A percentile compares a stretch with the other conserved stretches of the same genome.
These are phyloP conservation scores for Pichia ethanolica DNA, from an alignment of 805 yeast genomes.

Conservation along the genomic window DNA sequence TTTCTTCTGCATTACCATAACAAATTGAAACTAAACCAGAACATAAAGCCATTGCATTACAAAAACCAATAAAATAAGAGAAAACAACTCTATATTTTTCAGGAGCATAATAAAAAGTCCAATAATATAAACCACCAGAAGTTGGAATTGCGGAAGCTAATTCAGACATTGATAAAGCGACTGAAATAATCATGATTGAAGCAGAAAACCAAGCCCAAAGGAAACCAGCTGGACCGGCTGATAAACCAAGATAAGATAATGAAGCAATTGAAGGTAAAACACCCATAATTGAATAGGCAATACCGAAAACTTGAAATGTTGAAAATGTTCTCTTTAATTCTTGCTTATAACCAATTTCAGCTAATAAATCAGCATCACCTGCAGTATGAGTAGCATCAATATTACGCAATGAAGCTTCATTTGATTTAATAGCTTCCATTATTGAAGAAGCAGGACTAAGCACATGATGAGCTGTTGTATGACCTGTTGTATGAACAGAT, in stretches of 20 bases:
- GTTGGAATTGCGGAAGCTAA: conserved; percentile 67
- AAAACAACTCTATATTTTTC: conserved; percentile 41
- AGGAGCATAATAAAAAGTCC: conserved; percentile 65
- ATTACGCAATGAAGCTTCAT: conserved; percentile 22
- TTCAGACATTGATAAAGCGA: conserved; percentile 61
- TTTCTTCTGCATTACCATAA: conserved; percentile 59
- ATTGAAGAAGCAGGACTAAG: conserved; percentile 13
- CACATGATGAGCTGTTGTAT: conserved; percentile 5
- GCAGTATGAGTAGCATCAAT: conserved; percentile 23
- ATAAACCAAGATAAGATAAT: conserved; percentile 42
- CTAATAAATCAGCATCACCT: conserved; percentile 32
- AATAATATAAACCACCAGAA: conserved; percentile 65
- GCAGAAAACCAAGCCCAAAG: conserved; percentile 71
- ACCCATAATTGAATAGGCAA: conserved; percentile 70
- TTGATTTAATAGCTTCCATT: conserved; percentile 15
- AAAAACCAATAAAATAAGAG: conserved; percentile 58
- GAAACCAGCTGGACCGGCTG: conserved; percentile 57
- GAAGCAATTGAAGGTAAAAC: conserved; percentile 59
- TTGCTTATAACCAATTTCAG: conserved; percentile 63
- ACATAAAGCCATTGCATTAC: conserved; percentile 59
- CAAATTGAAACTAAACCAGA: conserved; percentile 62
- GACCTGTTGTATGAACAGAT: neutral
- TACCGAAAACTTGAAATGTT: conserved; percentile 59
- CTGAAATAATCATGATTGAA: conserved; percentile 43
- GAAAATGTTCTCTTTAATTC: conserved; percentile 57